Base-by-base conservation (phyloP, 495 filamentous ascomycete genomes). In the Hypoxylon subgilvum region DNA sequence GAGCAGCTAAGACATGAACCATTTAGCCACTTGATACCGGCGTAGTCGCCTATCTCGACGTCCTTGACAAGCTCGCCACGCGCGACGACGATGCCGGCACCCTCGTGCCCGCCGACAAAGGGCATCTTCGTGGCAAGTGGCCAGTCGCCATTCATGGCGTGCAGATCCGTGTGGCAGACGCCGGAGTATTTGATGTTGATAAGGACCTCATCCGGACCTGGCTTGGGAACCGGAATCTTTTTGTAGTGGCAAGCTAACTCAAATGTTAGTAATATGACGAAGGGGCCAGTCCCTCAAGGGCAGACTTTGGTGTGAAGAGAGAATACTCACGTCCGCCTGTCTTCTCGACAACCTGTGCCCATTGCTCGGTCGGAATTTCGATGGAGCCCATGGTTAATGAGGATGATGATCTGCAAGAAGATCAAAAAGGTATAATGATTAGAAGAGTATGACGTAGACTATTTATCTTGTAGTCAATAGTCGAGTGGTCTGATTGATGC, bases 61-160 rank as follows among this genome's bases (percentile, higher is more conserved):
- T 89, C 88, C 8, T 81, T 75, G 16, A 91, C 90, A 6, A 92
- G 77, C 6, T 83, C 74, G 56, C 92, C 92, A 48, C 80, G 80
- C 18, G 90, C 89, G 14, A 95, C 91, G 25, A 96, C 88, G 31
- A 92, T 74, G 66, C 92, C 92, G 23, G 92, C 89, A 52, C 88
- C 92, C 75, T 96, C 92, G 75, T 97, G 92, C n/a, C 92, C 92
- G 64, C 92, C 92, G 32, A 97, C 87, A n/a, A 96, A 79, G 10
- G 90, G 89, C 14, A 88, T 72, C 76, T 96, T 96, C 58, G 82
- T 82, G 4, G 76, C 68, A 34, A 96, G 72, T 8, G 92, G 92
- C 91, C 91, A 96, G 76, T 96, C 89, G 57, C 92, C 91, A 46
- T 87, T 89, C 75, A 92, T 79, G 44, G 91, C 90, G 76, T 94